A percentile compares a stretch with the other conserved stretches of the same genome.
These are phyloP conservation scores for Kodamaea fungicola DNA, from an alignment of 1,139 yeast species.

Conservation along the genomic window DNA sequence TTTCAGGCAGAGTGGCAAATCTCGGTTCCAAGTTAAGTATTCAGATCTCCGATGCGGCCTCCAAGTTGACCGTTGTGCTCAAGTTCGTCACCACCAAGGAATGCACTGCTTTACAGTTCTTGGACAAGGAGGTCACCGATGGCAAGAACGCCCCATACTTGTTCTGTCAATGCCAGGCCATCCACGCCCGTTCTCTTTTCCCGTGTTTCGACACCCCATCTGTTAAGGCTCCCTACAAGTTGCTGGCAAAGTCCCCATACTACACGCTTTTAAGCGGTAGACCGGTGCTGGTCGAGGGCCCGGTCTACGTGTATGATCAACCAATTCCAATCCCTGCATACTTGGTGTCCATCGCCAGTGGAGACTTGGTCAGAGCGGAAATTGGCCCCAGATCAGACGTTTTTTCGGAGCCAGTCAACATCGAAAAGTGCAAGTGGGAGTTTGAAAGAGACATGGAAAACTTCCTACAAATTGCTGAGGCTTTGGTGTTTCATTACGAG, in stretches of 20 bases:
- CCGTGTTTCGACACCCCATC: slow-evolving; percentile 94
- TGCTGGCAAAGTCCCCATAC: slow-evolving; percentile 59
- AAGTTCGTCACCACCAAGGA: slow-evolving; percentile 63
- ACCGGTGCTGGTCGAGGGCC: slow-evolving; percentile 28
- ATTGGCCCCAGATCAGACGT: slow-evolving; percentile 37
- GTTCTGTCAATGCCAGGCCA: slow-evolving; percentile 89
- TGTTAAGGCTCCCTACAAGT: slow-evolving; percentile 62
- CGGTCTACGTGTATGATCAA: slow-evolving; percentile 29
- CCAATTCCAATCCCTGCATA: slow-evolving; percentile 38
- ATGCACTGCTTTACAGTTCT: slow-evolving; percentile 87
- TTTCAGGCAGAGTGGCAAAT: slow-evolving; percentile 54
- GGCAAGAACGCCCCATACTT: slow-evolving; percentile 71
- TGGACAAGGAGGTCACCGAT: slow-evolving; percentile 73
- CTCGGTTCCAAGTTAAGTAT: slow-evolving; percentile 64
- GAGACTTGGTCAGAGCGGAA: slow-evolving; percentile 26
- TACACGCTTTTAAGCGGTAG: slow-evolving; percentile 74
- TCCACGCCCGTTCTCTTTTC: slow-evolving; percentile 82
- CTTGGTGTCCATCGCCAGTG: slow-evolving; percentile 35
- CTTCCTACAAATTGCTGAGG: slow-evolving; percentile 32
- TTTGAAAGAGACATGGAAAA: slow-evolving; percentile 36
- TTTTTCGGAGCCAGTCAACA: slow-evolving; percentile 25
- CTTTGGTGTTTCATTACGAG: slow-evolving; percentile 31
- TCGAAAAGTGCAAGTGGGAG: slow-evolving; percentile 32
- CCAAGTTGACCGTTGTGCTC: slow-evolving; percentile 32
- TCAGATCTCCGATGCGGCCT: slow-evolving; percentile 9